A percentile compares a stretch with the other conserved stretches of the same genome.
Conservation (phyloP, 768 basidiomycete genomes). For the Strobilomyces dryophilus region DNA sequence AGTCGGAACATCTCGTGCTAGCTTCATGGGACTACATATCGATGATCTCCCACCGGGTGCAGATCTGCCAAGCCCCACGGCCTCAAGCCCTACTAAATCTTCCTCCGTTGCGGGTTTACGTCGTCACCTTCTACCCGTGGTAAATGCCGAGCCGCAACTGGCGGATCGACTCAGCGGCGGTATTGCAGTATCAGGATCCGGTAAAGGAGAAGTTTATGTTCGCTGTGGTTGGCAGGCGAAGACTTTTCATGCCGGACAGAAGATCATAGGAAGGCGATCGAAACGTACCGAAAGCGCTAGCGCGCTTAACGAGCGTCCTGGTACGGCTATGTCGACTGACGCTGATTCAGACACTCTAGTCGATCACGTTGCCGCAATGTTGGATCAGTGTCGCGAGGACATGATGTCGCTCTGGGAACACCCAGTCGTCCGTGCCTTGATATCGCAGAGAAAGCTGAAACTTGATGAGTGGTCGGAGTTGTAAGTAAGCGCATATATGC, state of each 20-base stretch:
- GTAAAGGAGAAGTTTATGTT: slow-evolving; percentile 71
- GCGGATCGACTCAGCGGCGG: slow-evolving; percentile 75
- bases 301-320: slow-evolving; percentile 25
- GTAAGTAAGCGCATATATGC: slow-evolving; percentile 46
- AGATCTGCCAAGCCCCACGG: slow-evolving; percentile 9
- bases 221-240: slow-evolving; percentile 80
- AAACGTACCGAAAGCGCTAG: slow-evolving; percentile 29
- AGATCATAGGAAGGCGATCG: slow-evolving; percentile 26
- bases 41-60: slow-evolving; percentile 9
- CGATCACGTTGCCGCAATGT: slow-evolving; percentile 56
- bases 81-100: slow-evolving; percentile 20
- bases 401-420: slow-evolving; percentile 72
- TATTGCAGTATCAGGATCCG: slow-evolving; percentile 67
- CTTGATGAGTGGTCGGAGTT: slow-evolving; percentile 89
- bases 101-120: slow-evolving; percentile 50
- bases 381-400: slow-evolving; percentile 57
- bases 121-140: slow-evolving; percentile 53
- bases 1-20: slow-evolving; percentile 10
- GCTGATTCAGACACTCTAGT: slow-evolving; percentile 51
- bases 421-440: slow-evolving; percentile 63
- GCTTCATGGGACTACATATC: slow-evolving; percentile 8
- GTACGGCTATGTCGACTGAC: slow-evolving; percentile 25
- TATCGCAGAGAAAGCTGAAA: slow-evolving; percentile 64
- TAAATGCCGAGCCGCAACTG: slow-evolving; percentile 57
- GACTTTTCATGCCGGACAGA: slow-evolving; percentile 50